These are phyloP conservation scores for Yamadazyma endophytica DNA, from an alignment of 805 yeast genomes.

Conservation along the genomic window DNA sequence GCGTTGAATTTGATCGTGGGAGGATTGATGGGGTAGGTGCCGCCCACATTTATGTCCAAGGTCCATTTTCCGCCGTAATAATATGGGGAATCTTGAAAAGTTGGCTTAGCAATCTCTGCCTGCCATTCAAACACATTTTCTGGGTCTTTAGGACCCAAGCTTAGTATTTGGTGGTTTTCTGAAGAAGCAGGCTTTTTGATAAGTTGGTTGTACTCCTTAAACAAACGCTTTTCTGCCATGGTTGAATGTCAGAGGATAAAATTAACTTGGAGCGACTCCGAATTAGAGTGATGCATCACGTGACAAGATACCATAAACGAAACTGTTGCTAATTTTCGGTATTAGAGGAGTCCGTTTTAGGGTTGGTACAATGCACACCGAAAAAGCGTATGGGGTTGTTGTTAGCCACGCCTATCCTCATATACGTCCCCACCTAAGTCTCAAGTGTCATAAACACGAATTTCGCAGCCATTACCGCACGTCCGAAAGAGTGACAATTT, in stretches of 20 bases:
- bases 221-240: constrained; percentile 40
- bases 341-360: no score
- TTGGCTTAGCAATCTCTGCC: constrained; percentile 49
- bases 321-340: no score
- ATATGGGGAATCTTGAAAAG: constrained; percentile 42
- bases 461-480: no score
- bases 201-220: constrained; percentile 35
- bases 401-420: no score
- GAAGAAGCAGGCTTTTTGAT: constrained; percentile 20
- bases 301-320: no score
- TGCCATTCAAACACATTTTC: constrained; percentile 46
- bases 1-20: constrained; percentile 48
- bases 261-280: not conserved
- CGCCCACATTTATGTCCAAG: constrained; percentile 42
- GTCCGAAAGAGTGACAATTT: no score
- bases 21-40: constrained; percentile 54
- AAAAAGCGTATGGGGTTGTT: no score
- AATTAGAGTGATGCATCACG: no score
- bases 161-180: constrained; percentile 34
- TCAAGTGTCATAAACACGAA: no score
- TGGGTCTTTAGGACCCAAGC: constrained; percentile 41
- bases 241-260: not conserved
- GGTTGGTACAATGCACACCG: no score
- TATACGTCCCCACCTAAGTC: no score
- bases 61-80: constrained; percentile 49